These are phyloP conservation scores for Recurvomyces mirabilis DNA, from an alignment of 495 filamentous ascomycete genomes.

Conservation along the genomic window DNA sequence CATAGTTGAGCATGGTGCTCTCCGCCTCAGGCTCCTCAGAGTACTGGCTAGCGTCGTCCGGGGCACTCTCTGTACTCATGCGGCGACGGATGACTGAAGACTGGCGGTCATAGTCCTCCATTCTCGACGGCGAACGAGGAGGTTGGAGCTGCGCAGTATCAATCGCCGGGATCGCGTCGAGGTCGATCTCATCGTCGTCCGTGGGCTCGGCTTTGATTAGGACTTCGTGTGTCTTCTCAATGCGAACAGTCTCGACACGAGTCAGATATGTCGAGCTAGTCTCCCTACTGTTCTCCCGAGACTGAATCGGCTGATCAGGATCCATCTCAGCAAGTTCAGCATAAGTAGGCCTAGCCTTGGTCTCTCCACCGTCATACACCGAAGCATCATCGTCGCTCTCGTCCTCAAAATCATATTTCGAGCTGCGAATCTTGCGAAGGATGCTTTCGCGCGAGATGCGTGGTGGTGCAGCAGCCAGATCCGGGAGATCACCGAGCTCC, in stretches of 20 bases:
- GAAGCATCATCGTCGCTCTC: conserved; percentile 39
- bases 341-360: conserved; percentile 35
- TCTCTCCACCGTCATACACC: conserved; percentile 6
- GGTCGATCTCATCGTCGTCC: conserved; percentile 50
- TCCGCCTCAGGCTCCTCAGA: conserved; percentile 22
- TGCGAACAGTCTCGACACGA: not conserved
- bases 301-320: conserved; percentile 77
- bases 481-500: conserved; percentile 17
- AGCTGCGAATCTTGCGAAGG: conserved; percentile 57
- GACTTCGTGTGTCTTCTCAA: conserved; percentile 31
- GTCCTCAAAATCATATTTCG: conserved; percentile 40
- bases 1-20: conserved; percentile 14
- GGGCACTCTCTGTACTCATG: conserved; percentile 13
- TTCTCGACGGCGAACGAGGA: conserved; percentile 18
- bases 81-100: conserved; percentile 30
- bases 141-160: conserved; percentile 38
- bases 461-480: conserved; percentile 38
- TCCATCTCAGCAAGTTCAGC: conserved; percentile 45
- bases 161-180: conserved; percentile 52
- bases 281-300: conserved; percentile 38
- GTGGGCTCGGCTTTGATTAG: conserved; percentile 55
- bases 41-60: conserved; percentile 29
- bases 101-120: conserved; percentile 29
- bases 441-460: conserved; percentile 91
- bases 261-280: conserved; percentile 9